Evolutionary conservation across 2,329 filamentous ascomycete species (phyloP).

Genomic region (Aspergillus sp.): DNA sequence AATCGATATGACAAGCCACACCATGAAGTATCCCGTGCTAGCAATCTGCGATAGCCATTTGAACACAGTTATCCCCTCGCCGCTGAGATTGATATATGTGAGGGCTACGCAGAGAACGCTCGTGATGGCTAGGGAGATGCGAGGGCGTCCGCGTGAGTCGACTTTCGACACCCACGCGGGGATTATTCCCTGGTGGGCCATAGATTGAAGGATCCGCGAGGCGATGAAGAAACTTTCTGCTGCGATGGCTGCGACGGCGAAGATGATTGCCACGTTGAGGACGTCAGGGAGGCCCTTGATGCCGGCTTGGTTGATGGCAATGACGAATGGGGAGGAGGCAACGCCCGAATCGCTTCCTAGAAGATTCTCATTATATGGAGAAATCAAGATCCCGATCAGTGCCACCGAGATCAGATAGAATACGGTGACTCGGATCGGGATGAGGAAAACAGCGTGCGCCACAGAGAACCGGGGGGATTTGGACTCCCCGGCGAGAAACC

Average conservation of each 20-base stretch:
- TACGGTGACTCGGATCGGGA: neutral
- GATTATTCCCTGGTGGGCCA: conserved; percentile 1
- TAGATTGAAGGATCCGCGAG: conserved; percentile 1
- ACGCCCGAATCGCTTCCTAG: neutral
- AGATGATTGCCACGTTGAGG: conserved; percentile 8
- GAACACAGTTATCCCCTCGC: neutral
- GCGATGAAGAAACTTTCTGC: conserved; percentile 8
- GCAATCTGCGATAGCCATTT: conserved; percentile 2
- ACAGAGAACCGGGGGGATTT: conserved; percentile 2
- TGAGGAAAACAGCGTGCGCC: neutral
- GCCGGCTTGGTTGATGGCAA: conserved; percentile 1
- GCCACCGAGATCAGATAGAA: conserved; percentile 3
- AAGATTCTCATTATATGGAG: neutral
- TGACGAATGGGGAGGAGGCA: conserved; percentile 3
- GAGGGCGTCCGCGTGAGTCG: neutral
- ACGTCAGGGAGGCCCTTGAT: conserved; percentile 4
- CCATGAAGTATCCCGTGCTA: conserved; percentile 4
- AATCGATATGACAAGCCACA: neutral
- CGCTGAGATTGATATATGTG: conserved; percentile 7
- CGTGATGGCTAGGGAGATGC: neutral
- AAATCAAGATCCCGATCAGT: conserved; percentile 3
- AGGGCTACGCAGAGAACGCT: neutral
- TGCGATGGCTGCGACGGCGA: neutral
- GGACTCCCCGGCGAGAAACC: conserved; percentile 1
- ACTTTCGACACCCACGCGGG: neutral